Base-by-base conservation (phyloP, 2,329 filamentous ascomycete species). In the Endoconidiophora laricicola region DNA sequence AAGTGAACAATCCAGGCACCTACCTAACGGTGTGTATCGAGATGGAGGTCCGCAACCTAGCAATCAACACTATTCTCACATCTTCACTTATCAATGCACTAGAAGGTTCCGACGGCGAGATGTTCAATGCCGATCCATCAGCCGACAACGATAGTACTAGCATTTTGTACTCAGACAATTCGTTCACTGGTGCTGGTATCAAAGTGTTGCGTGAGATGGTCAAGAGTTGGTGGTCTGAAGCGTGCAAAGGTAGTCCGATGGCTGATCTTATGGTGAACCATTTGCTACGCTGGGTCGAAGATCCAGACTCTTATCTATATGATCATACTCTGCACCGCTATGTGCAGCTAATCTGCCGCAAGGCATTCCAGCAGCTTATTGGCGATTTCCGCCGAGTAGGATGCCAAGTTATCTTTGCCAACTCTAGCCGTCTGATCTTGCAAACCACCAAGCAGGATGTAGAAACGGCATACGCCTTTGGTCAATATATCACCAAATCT, bases 261-360 rank as follows among this genome's bases (percentile, higher is more conserved):
- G 93, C 93, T 0, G 91, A 98, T 65, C 79, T 96, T 49, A 86
- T 99, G 72, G 91, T 99, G 1, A 88, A 94, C 60, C 90, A 98
- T 64, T 74, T 99, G 3, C 86, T 98, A 18, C 83, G 93, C 55
- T 99, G 93, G 93, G 87, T 96, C 2, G 87, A 94, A 62, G 91
- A 81, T 55, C 86, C 90, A 0, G 83, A 85, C 45, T 95, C 88
- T 0, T 95, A 90, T 66, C 79, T 99, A 52, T 98, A 96, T 61
- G 93, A 99, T 65, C 79, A 84, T 3, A 86, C 88, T 4, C 66
- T 99, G 55, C 87, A 96, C 61, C 91, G 94, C 69, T 96, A 98
- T 60, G 88, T 99, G 49, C 90, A 95, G 63, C 91, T 95, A 78
- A 93, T 98, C 83, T 94, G 87, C 33, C 83, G 86, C 56, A 98